Conservation (phyloP, 352 stramenopile species). For the Pythium phragmitis region DNA sequence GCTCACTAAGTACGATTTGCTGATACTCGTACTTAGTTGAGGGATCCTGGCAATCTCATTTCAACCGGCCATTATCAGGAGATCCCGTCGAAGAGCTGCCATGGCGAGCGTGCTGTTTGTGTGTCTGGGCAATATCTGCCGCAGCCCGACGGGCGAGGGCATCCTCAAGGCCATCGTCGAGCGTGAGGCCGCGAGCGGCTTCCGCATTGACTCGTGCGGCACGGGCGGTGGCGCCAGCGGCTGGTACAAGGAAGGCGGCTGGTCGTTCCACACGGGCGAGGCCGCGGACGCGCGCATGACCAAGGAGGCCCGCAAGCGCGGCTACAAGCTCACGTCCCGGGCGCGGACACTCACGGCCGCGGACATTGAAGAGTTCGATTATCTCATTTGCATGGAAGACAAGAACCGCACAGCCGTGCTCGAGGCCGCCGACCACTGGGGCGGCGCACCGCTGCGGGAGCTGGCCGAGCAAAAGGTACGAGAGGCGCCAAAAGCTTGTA, state of each 20-base stretch:
- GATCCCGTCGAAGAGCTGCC: not conserved
- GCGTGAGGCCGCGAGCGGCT: constrained; percentile 29
- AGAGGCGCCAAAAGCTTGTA: not conserved
- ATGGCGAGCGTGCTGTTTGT: constrained; percentile 86
- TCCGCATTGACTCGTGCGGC: constrained; percentile 83
- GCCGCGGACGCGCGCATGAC: constrained; percentile 78
- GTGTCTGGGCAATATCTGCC: constrained; percentile 90
- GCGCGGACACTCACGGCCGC: constrained; percentile 66
- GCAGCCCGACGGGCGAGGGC: constrained; percentile 75
- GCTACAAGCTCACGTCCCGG: constrained; percentile 76
- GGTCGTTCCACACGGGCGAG: constrained; percentile 89
- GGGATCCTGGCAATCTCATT: not conserved
- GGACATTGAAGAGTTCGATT: constrained; percentile 84
- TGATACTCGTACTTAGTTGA: constrained; percentile 14
- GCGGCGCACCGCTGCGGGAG: constrained; percentile 47
- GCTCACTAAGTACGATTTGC: constrained; percentile 15
- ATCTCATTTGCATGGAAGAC: constrained; percentile 90
- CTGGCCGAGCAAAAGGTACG: constrained; percentile 57
- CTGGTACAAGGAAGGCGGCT: constrained; percentile 78
- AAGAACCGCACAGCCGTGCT: constrained; percentile 83
- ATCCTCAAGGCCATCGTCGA: constrained; percentile 84
- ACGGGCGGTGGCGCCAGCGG: constrained; percentile 77
- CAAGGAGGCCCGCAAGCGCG: constrained; percentile 81
- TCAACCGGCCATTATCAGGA: not conserved
- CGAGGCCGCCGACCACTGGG: constrained; percentile 80